Base-by-base conservation (phyloP, 345 rosid genomes). In the Combretum micranthum region DNA sequence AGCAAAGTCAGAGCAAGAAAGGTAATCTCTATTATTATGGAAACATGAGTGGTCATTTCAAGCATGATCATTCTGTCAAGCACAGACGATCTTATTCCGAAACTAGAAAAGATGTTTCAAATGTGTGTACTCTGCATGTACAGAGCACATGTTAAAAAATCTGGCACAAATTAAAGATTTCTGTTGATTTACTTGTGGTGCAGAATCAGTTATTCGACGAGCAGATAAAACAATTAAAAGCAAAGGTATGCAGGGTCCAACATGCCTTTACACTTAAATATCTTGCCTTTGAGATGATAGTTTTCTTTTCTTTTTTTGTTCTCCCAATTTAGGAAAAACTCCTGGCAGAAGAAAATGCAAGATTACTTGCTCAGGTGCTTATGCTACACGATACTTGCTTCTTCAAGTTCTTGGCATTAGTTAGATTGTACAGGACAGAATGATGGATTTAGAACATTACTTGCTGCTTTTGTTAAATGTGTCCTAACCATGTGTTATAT, bases 1-100 rank as follows among this genome's bases (percentile, higher is more conserved):
- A 63, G 57, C 59, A 78, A 63, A 72, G 80, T 87, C 52, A 77
- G 93, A 75, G 81, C 87, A 25, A 81, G 74, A 80, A 87, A 87
- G 95, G 97, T 87, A 70, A 50, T 50, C 16, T 15, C 19, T 12
- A 12, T 46, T 8, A 4, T 46, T 0, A 12, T 17, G 49, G 16
- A 46, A 5, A 46, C 10, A 46, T 5, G 4, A 46, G 49, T 12
- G 49, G 16, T 12, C 14, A 46, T 12, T 15, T 46, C 9, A 32
- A 32, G 10, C 1, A 17, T 46, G 49, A 46, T 46, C 16, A 1
- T 12, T 46, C 4, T 32, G 16, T 15, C 49, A 46, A 46, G 19
- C 19, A 7, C 49, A 46, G 3, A 4, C 11, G 19, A 7, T 8
- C 4, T 15, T 46, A 14, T 15, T 7, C 19, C 14, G 19, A 46